Conservation (phyloP, 495 filamentous ascomycete species). For the Aspergillus nidulans region DNA sequence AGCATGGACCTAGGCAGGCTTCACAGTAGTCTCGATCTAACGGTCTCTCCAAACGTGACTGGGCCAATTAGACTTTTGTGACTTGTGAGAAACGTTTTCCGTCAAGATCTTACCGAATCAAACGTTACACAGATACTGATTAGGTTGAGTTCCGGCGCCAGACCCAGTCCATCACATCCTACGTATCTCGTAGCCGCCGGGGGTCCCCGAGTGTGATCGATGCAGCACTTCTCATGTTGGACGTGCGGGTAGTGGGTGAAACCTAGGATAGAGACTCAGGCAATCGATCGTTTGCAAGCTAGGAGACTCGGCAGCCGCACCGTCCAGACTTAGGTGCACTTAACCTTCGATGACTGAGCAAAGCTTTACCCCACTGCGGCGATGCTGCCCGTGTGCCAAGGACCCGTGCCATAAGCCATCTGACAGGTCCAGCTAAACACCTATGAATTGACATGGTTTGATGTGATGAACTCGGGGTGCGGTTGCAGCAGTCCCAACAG, state of each 20-base stretch:
- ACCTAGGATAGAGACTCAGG: not conserved
- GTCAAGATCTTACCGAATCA: slow-evolving; percentile 16
- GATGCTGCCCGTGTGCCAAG: not conserved
- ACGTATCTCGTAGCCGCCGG: not conserved
- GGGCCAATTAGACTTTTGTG: slow-evolving; percentile 17
- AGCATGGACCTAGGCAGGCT: not conserved
- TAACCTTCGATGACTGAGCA: not conserved
- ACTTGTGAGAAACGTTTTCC: slow-evolving; percentile 18
- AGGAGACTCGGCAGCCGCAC: not conserved
- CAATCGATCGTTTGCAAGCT: not conserved
- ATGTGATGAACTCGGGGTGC: not conserved
- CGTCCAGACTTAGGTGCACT: no score
- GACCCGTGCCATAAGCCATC: not conserved
- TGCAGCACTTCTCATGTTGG: not conserved
- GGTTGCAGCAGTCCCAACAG: not conserved
- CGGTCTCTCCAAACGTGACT: slow-evolving; percentile 16
- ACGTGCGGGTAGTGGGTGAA: not conserved
- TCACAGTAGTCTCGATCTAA: slow-evolving; percentile 19
- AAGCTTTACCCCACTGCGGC: not conserved
- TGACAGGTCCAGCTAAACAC: not conserved
- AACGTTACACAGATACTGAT: slow-evolving; percentile 4
- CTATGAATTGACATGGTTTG: not conserved
- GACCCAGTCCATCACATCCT: slow-evolving; percentile 1
- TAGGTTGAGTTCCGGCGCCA: slow-evolving; percentile 1
- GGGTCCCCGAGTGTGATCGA: not conserved